These are phyloP conservation scores for Penicillium sp. DNA, from an alignment of 2,329 filamentous ascomycete species.

Conservation along the genomic window DNA sequence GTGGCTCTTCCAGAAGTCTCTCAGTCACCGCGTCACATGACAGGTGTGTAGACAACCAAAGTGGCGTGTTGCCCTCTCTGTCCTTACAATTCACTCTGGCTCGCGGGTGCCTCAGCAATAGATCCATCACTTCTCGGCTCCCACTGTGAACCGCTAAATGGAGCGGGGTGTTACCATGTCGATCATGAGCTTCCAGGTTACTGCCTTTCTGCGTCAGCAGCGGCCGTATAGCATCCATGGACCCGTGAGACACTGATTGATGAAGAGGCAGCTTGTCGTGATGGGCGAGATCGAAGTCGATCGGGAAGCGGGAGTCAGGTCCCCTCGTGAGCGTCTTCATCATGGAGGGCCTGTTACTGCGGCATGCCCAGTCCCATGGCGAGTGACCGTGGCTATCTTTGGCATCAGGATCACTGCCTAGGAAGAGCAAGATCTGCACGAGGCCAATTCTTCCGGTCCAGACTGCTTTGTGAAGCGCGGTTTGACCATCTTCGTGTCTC, in stretches of 20 bases:
- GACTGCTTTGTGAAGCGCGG: background rate
- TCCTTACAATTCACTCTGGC: background rate
- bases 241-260: constrained; percentile 1
- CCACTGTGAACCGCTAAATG: background rate
- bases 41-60: constrained; percentile 4
- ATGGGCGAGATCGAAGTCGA: background rate
- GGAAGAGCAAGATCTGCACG: background rate
- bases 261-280: constrained; percentile 2
- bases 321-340: background rate
- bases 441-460: background rate
- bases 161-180: background rate
- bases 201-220: background rate
- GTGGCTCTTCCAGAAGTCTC: constrained; percentile 1
- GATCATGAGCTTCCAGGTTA: background rate
- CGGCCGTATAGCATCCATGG: background rate
- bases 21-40: constrained; percentile 2
- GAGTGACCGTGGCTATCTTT: background rate
- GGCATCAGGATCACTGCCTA: background rate
- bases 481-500: background rate
- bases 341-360: background rate
- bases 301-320: background rate
- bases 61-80: background rate
- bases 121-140: background rate
- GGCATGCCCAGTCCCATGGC: background rate
- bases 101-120: background rate